Base-by-base conservation (phyloP, 1,284 basidiomycete genomes). In the Fomitopsis palustris region DNA sequence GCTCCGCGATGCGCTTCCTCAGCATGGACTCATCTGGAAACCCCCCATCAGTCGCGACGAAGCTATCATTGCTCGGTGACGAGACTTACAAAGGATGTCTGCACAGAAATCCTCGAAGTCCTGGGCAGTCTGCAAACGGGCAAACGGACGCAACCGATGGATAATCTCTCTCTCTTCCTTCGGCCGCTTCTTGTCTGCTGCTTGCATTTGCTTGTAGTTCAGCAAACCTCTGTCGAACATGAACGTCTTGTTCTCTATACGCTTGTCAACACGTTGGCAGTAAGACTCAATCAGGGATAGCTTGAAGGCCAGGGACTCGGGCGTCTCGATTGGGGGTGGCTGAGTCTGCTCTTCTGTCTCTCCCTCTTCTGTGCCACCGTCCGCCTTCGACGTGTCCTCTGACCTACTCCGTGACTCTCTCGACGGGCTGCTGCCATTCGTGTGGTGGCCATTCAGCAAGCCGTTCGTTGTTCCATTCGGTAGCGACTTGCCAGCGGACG, bases 131-230 rank as follows among this genome's bases (percentile, higher is more conserved):
- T 98, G 95, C 51, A 98, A 78, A 60, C 92, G 88, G 25, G 96
- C 88, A 74, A 98, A 97, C 17, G 95, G 94, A 67, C 96, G 92
- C 62, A 96, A 83, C 37, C 96, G 87, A 67, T 93, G 87, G 21
- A 96, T 74, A 56, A 98, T 86, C 63, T 99, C 96, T 65, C 91
- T 87, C 69, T 98, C 96, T 62, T 98, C 96, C 67, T 93, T 92
- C 16, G 86, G 84, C 21, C 93, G 81, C 71, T 96, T 96, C 75
- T 95, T 91, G 65, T 99, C 97, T 0, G 84, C 83, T 9, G 92
- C 91, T 79, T 92, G 88, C 77, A 95, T 92, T 92, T 93, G 93
- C 74, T 96, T 97, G 72, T 96, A 95, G 69, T 98, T 95, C 49
- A 97, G 79, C 60, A 99, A 75, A 1, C 94, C 94, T 55, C 96